Conservation (phyloP, 805 yeast species). For the Candida multigemmis region DNA sequence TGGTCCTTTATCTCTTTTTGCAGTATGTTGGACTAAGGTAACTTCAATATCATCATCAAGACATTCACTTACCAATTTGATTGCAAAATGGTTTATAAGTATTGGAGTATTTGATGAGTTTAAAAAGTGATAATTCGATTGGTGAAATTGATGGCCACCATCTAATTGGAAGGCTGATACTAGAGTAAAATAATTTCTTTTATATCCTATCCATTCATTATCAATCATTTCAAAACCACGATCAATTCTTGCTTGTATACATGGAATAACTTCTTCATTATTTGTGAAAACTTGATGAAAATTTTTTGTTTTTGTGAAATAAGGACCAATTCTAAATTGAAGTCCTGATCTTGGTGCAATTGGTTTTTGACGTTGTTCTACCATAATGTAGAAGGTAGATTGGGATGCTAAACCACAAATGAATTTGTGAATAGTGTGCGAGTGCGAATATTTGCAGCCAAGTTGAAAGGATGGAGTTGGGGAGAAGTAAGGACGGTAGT, state of each 20-base stretch:
- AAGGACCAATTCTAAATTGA: conserved; percentile 62
- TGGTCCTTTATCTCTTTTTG: conserved; percentile 68
- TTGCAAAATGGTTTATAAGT: conserved; percentile 43
- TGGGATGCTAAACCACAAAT: too few relatives aligned
- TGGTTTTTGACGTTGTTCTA: conserved; percentile 14
- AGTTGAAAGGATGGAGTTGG: too few relatives aligned
- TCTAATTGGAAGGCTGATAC: conserved; percentile 43
- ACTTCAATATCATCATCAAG: conserved; percentile 40
- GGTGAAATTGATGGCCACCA: conserved; percentile 13
- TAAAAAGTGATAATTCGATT: too few relatives aligned
- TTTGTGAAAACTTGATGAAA: too few relatives aligned
- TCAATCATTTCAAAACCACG: conserved; percentile 48
- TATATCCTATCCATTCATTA: conserved; percentile 61
- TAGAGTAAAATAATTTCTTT: conserved; percentile 59
- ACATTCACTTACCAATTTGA: conserved; percentile 43
- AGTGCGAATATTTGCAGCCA: too few relatives aligned
- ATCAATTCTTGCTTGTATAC: conserved; percentile 47
- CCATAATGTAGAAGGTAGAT: too few relatives aligned
- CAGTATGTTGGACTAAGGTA: conserved; percentile 57
- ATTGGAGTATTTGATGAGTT: too few relatives aligned
- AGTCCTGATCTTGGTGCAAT: conserved; percentile 59
- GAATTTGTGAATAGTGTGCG: too few relatives aligned
- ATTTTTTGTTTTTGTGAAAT: conserved; percentile 5
- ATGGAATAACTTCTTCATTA: conserved; percentile 23
- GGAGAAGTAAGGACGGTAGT: too few relatives aligned